These are phyloP conservation scores for Colletotrichum tanaceti DNA, from an alignment of 2,329 filamentous ascomycete species.

Conservation along the genomic window DNA sequence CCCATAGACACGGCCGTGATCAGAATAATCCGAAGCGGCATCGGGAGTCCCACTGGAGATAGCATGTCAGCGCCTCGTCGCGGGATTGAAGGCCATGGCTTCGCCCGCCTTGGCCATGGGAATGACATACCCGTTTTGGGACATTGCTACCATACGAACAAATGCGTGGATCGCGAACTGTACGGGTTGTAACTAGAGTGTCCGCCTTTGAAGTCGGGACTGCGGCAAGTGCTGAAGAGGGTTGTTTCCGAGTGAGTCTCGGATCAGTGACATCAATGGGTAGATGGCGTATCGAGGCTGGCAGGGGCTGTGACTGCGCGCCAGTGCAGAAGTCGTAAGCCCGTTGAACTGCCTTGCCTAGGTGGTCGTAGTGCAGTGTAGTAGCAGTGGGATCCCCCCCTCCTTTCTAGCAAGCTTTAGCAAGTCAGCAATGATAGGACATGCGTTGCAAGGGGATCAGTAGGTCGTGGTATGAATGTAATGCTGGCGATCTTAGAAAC, in stretches of 20 bases:
- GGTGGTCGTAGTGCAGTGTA: background rate
- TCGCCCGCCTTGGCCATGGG: no score
- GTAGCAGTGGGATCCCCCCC: no score
- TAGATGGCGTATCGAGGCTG: background rate
- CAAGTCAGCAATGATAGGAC: conserved; percentile 3
- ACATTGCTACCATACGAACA: conserved; percentile 47
- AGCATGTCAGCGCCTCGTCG: conserved; percentile 13
- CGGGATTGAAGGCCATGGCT: no score
- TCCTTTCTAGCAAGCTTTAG: background rate
- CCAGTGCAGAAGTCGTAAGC: background rate
- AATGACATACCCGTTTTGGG: conserved; percentile 47
- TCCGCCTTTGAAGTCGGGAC: background rate
- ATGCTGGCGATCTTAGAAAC: conserved; percentile 27
- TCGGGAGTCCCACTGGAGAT: conserved; percentile 27
- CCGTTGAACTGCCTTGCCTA: background rate
- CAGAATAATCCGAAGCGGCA: conserved; percentile 55
- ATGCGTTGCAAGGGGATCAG: background rate
- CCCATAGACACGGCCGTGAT: conserved; percentile 79
- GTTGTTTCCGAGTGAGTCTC: background rate
- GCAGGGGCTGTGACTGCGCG: background rate
- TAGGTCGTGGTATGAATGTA: background rate
- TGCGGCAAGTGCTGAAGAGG: background rate
- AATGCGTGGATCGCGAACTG: background rate
- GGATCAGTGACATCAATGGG: background rate
- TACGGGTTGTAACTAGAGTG: background rate